Evolutionary conservation across 768 basidiomycete genomes (phyloP), one percentile per base, ranked within the genome.

Genomic region (Kwoniella bestiolae): DNA sequence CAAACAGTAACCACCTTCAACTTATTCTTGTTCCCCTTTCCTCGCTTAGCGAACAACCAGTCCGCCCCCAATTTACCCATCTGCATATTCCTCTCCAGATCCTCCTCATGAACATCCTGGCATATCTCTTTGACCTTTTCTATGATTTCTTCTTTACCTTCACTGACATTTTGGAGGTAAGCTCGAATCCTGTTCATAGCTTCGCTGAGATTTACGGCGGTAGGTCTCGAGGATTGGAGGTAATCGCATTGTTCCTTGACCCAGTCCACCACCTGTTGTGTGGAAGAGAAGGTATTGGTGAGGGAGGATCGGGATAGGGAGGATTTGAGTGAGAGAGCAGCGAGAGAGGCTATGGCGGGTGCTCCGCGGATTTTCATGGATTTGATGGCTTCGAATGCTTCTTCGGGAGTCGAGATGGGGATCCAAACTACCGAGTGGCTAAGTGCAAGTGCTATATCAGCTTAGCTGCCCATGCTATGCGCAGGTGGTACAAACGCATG

Each of bases 381-480:
- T 82, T 92, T 94, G 82, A 97, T 97, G 18, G 94, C 94, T 75
- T 93, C 91, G 82, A 91, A 90, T 0, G 94, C 94, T 31, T 92
- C 87, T 56, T 93, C 87, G 65, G 91, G 83, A 14, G 87, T 85
- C n/a, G 86, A 82, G 56, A 97, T 77, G 12, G 71, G 64, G 45
- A 80, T 74, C 81, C 81, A 83, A n/a, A 66, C 68, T 34, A 82
- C 79, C 3, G 71, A 70, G 60, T 80, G 81, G 14, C 78, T 79
- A 91, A 12, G 16, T 11, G 49, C 31, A 18, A 28, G 25, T 5
- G 32, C 34, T 34, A 34, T 6, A 23, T 12, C 9, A 35, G n/a
- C 29, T 56, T 56, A 31, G 14, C 50, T 52, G 50, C 6, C 8
- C 18, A 52, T 52, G 6, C 14, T 26, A 25, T n/a, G n/a, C n/a